phyloP scores from a whole-genome alignment of 495 filamentous ascomycete species.

The Cryomyces minteri region DNA sequence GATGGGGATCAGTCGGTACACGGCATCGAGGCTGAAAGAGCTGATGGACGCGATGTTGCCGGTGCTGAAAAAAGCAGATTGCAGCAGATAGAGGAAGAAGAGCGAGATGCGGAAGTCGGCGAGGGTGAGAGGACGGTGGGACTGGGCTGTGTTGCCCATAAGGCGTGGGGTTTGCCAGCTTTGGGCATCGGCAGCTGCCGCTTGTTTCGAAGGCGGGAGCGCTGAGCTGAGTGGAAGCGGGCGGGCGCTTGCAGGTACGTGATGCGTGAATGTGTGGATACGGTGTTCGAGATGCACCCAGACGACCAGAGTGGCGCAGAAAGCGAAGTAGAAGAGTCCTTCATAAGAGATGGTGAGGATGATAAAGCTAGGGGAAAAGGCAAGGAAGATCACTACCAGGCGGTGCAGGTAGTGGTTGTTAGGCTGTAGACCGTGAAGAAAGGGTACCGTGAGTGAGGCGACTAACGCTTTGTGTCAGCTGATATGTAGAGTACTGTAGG shows the following conservation, averaged over 20 bases:
- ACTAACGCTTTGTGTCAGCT: slow-evolving; percentile 25
- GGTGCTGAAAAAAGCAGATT: slow-evolving; percentile 93
- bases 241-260: slow-evolving; percentile 5
- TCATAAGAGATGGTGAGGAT: slow-evolving; percentile 97
- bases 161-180: slow-evolving; percentile 1
- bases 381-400: slow-evolving; percentile 75
- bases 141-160: slow-evolving; percentile 2
- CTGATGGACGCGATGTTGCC: slow-evolving; percentile 93
- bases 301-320: slow-evolving; percentile 62
- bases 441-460: slow-evolving; percentile 58
- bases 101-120: slow-evolving; percentile 72
- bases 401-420: slow-evolving; percentile 84
- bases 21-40: slow-evolving; percentile 84
- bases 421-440: slow-evolving; percentile 62
- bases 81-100: slow-evolving; percentile 88
- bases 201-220: slow-evolving; percentile 3
- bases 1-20: slow-evolving; percentile 77
- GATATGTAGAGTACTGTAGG: slow-evolving; percentile 1
- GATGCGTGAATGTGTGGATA: slow-evolving; percentile 37
- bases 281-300: slow-evolving; percentile 87
- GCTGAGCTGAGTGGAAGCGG: slow-evolving; percentile 15
- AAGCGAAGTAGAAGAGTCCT: slow-evolving; percentile 86
- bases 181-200: neutral
- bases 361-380: slow-evolving; percentile 85
- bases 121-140: slow-evolving; percentile 56